These are phyloP conservation scores for Leucocoprinus leucothites DNA, from an alignment of 768 basidiomycete species.

Conservation along the genomic window DNA sequence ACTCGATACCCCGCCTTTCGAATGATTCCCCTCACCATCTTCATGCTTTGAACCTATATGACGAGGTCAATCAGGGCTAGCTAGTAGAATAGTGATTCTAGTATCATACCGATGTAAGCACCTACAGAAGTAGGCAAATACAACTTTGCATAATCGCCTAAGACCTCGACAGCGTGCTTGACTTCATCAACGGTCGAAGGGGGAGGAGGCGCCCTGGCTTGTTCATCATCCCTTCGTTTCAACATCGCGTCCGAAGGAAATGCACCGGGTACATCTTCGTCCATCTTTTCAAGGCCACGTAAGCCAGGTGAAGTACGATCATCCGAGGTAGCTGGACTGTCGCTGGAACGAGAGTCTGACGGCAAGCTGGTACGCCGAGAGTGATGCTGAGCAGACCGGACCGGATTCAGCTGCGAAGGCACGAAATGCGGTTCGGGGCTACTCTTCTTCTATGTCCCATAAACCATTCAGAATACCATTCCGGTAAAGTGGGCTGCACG, in stretches of 20 bases:
- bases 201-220: not conserved
- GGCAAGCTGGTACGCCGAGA: not conserved
- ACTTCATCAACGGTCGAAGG: not conserved
- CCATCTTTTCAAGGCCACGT: not conserved
- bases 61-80: not conserved
- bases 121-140: not conserved
- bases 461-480: too few relatives aligned
- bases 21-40: not conserved
- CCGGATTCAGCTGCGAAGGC: not conserved
- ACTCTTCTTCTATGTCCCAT: not conserved
- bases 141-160: conserved; percentile 8
- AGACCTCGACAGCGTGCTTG: not conserved
- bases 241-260: not conserved
- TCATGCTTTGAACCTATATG: not conserved
- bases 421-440: not conserved
- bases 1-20: not conserved
- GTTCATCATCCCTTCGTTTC: not conserved
- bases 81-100: not conserved
- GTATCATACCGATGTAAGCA: not conserved
- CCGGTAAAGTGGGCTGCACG: too few relatives aligned
- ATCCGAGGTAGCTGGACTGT: not conserved
- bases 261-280: not conserved
- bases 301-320: not conserved
- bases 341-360: not conserved
- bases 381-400: not conserved